A percentile compares a stretch with the other conserved stretches of the same genome.
These are phyloP conservation scores for Euclidium syriacum DNA, from an alignment of 345 rosid genomes.

Conservation along the genomic window DNA sequence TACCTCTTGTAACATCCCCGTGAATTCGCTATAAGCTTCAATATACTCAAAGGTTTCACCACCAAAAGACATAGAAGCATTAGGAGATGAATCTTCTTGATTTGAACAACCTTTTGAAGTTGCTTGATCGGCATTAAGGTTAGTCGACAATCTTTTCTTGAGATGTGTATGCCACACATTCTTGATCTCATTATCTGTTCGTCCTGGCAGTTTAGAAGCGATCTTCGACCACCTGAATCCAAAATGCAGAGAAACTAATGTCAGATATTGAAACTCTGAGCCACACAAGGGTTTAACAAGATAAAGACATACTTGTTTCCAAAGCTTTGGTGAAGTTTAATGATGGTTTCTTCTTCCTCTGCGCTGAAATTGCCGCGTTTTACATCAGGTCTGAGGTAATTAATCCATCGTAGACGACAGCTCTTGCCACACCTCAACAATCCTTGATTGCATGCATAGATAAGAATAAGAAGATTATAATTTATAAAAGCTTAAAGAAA, in stretches of 20 bases:
- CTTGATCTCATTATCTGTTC: constrained; percentile 55
- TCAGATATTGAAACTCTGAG: constrained; percentile 5
- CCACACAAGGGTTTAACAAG: neutral
- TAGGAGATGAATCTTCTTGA: constrained; percentile 27
- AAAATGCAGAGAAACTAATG: neutral
- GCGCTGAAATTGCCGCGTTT: constrained; percentile 32
- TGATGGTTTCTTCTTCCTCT: constrained; percentile 35
- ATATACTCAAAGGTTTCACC: constrained; percentile 11
- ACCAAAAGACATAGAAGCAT: constrained; percentile 40
- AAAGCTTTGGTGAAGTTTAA: constrained; percentile 29
- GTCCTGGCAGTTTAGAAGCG: constrained; percentile 41
- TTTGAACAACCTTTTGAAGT: constrained; percentile 20
- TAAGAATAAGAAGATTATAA: neutral
- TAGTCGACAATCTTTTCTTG: constrained; percentile 37
- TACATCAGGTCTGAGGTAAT: constrained; percentile 34
- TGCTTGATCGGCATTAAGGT: constrained; percentile 8
- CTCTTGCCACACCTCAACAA: constrained; percentile 37
- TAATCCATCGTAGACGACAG: constrained; percentile 34
- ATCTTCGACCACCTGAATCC: constrained; percentile 47
- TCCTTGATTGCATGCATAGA: constrained; percentile 27
- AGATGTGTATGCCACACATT: constrained; percentile 53
- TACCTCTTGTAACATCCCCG: constrained; percentile 44
- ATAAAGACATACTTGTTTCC: constrained; percentile 24
- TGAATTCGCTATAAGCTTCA: constrained; percentile 6
- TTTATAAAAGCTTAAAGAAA: neutral